Evolutionary conservation across 805 yeast species (phyloP).

Genomic region (Yarrowia osloensis): DNA sequence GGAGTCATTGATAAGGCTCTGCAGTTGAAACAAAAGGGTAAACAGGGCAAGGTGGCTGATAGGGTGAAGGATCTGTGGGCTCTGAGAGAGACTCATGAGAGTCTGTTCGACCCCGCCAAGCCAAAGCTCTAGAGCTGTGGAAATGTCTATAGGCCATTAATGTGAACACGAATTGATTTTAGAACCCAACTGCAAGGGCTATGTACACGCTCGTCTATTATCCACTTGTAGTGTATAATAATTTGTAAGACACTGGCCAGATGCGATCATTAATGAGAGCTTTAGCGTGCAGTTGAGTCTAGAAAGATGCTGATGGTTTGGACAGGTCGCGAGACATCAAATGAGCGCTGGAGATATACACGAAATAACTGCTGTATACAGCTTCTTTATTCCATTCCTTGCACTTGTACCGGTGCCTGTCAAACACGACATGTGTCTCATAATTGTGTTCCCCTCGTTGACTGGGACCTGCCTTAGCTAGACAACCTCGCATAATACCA

Average conservation of each 20-base stretch:
- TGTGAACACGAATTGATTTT: not conserved
- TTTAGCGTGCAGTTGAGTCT: too few relatives aligned
- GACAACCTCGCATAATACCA: not conserved
- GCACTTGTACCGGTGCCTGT: too few relatives aligned
- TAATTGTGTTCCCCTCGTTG: not conserved
- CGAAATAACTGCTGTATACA: too few relatives aligned
- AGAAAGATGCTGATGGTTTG: too few relatives aligned
- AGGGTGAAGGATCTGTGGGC: conserved; percentile 34
- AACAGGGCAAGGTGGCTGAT: conserved; percentile 21
- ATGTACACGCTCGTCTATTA: too few relatives aligned
- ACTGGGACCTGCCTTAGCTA: not conserved
- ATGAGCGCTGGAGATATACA: too few relatives aligned
- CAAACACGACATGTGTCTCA: not conserved
- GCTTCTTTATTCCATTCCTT: too few relatives aligned
- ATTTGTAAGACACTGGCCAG: not conserved
- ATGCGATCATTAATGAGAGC: too few relatives aligned
- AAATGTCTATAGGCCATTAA: not conserved
- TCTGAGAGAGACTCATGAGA: conserved; percentile 34
- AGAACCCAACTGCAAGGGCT: too few relatives aligned
- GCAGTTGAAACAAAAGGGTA: conserved; percentile 30
- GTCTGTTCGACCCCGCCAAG: conserved; percentile 7
- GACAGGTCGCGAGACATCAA: too few relatives aligned
- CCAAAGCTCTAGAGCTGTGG: conserved; percentile 10
- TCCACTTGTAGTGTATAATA: not conserved
- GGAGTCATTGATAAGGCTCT: conserved; percentile 37